These are phyloP conservation scores for Gamsiella multidivaricata DNA, from an alignment of 192 early-diverging fungal genomes.

Conservation along the genomic window DNA sequence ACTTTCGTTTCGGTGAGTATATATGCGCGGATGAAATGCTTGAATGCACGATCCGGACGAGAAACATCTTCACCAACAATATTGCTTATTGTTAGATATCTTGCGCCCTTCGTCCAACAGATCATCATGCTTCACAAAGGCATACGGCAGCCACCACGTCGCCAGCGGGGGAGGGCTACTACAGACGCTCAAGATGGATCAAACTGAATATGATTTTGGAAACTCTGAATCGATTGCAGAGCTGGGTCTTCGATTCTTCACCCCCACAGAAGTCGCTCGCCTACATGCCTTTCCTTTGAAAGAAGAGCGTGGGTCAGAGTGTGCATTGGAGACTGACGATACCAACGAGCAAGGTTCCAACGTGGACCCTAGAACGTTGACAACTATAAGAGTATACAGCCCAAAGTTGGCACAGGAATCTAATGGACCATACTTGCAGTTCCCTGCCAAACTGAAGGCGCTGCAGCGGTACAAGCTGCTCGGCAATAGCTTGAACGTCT, in stretches of 20 bases:
- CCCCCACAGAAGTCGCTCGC: conserved; percentile 81
- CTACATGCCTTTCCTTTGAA: conserved; percentile 83
- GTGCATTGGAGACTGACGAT: not conserved
- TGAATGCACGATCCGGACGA: too few species aligned
- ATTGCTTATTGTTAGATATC: conserved; percentile 58
- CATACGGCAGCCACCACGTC: conserved; percentile 85
- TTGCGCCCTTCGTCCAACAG: conserved; percentile 64
- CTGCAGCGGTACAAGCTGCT: conserved; percentile 82
- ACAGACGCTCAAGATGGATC: conserved; percentile 78
- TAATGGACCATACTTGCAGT: conserved; percentile 61
- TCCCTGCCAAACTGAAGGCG: conserved; percentile 71
- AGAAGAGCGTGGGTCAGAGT: not conserved
- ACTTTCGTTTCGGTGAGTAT: conserved; percentile 61
- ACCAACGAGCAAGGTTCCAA: not conserved
- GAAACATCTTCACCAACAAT: not conserved
- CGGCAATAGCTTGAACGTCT: conserved; percentile 90
- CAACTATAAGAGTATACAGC: conserved; percentile 14
- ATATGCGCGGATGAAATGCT: not conserved
- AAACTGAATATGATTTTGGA: conserved; percentile 70
- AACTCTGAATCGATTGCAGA: conserved; percentile 72
- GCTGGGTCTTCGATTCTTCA: conserved; percentile 84
- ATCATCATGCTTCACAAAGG: conserved; percentile 83
- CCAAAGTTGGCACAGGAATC: conserved; percentile 28
- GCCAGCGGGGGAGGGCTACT: conserved; percentile 82
- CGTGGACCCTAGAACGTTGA: not conserved